These are phyloP conservation scores for Ophiostoma sp. DNA, from an alignment of 2,329 filamentous ascomycete species.

Conservation along the genomic window DNA sequence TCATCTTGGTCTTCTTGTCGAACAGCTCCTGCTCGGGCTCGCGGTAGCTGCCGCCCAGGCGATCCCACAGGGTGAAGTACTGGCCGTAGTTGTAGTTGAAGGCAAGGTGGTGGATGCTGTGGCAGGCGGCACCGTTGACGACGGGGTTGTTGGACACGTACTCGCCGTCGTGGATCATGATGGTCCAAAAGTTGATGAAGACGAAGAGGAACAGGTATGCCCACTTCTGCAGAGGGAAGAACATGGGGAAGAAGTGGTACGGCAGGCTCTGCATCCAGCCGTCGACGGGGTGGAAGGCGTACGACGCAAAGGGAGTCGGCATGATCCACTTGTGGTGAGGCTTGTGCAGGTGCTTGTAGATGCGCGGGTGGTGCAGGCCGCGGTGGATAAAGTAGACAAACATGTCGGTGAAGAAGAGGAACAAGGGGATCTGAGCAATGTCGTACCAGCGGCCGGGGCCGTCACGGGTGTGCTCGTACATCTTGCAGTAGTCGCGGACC, in stretches of 20 bases:
- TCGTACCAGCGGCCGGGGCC: conserved; percentile 75
- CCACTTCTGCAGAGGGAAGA: conserved; percentile 89
- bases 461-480: conserved; percentile 74
- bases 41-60: conserved; percentile 78
- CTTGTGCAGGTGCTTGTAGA: conserved; percentile 92
- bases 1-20: conserved; percentile 79
- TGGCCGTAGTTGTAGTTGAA: conserved; percentile 93
- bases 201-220: conserved; percentile 80
- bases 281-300: conserved; percentile 92
- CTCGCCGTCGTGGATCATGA: conserved; percentile 93
- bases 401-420: conserved; percentile 82
- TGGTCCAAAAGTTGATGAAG: conserved; percentile 96
- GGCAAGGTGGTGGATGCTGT: conserved; percentile 83
- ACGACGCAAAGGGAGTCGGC: conserved; percentile 86
- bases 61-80: conserved; percentile 89
- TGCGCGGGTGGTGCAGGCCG: conserved; percentile 67
- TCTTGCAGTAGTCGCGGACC: conserved; percentile 75
- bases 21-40: conserved; percentile 83
- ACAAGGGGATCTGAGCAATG: conserved; percentile 77
- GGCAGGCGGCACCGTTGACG: conserved; percentile 91
- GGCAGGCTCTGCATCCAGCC: conserved; percentile 83
- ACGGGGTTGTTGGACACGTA: conserved; percentile 86
- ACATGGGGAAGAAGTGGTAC: conserved; percentile 87
- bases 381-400: conserved; percentile 91
- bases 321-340: conserved; percentile 99